Base-by-base conservation (phyloP, 495 filamentous ascomycete genomes). In the Glonium stellatum region DNA sequence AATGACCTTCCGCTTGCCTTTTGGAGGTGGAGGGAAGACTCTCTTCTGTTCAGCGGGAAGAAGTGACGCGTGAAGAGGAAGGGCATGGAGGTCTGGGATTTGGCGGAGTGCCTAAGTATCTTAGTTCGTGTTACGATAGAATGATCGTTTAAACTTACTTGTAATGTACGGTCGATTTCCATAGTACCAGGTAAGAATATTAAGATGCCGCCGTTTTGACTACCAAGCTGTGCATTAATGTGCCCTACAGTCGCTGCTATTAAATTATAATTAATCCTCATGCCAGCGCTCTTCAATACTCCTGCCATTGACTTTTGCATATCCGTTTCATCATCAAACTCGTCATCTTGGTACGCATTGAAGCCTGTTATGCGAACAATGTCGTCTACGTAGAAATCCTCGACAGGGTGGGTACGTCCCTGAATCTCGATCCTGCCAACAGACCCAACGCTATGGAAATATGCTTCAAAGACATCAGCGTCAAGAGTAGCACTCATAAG, bases 401-500 rank as follows among this genome's bases (percentile, higher is more conserved):
- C 73, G 9, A 98, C 91, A 2, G 93, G 92, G 70, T 85, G 91
- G 23, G 92, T 97, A 47, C 93, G 80, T 15, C 93, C 93, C 47
- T 86, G 78, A 58, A 98, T 97, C 70, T 93, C 87, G 12, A 97
- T 84, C 57, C 82, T 60, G 1, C 86, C 88, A 57, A 97, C 91
- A 12, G 76, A 77, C 27, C 82, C 77, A 19, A 80, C 77, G 10
- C 79, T 80, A 13, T 80, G 81, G 70, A 98, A 97, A 72, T 98
- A 98, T 37, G 80, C 75, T 58, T 83, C 84, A 72, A 97, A 98
- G 4, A 92, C 83, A 2, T 82, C 79, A 10, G 95, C 92, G 72
- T 98, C 93, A 2, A 98, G 82, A 6, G 93, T 98, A 12, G 93
- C 93, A 70, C 90, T 95, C 95, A 98, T 98, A n/a, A 98, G 77